These are phyloP conservation scores for Diaporthe humulicola DNA, from an alignment of 2,329 filamentous ascomycete genomes.

Conservation along the genomic window DNA sequence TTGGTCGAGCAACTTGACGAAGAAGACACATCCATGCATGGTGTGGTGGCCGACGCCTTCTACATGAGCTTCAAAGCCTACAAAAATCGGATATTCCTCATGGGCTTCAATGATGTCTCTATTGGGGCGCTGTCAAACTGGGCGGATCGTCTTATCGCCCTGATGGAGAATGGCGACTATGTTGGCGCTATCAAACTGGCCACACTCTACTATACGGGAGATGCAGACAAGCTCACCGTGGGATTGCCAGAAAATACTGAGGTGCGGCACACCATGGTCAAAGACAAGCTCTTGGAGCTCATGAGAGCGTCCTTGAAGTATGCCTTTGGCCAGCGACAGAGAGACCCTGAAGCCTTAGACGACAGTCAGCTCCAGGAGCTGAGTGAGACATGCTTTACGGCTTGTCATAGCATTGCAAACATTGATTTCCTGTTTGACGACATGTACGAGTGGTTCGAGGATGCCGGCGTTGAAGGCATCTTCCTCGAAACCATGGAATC, in stretches of 20 bases:
- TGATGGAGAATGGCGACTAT: slow-evolving; percentile 98
- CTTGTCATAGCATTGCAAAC: slow-evolving; percentile 83
- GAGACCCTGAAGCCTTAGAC: slow-evolving; percentile 58
- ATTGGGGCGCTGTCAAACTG: slow-evolving; percentile 96
- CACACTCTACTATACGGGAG: slow-evolving; percentile 90
- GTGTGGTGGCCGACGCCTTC: slow-evolving; percentile 96
- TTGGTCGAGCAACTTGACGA: slow-evolving; percentile 92
- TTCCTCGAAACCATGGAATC: slow-evolving; percentile 92
- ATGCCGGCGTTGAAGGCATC: slow-evolving; percentile 77
- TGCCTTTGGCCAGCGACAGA: slow-evolving; percentile 79
- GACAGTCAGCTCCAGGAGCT: slow-evolving; percentile 79
- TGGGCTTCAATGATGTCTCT: slow-evolving; percentile 94
- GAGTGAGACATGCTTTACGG: slow-evolving; percentile 84
- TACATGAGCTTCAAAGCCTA: slow-evolving; percentile 98
- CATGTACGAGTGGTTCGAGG: slow-evolving; percentile 91
- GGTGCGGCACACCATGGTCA: slow-evolving; percentile 84
- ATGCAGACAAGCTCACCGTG: slow-evolving; percentile 93
- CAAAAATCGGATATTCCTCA: slow-evolving; percentile 90
- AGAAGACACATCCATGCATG: slow-evolving; percentile 90
- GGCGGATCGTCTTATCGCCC: slow-evolving; percentile 91
- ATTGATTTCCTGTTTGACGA: slow-evolving; percentile 90
- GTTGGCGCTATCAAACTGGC: slow-evolving; percentile 91
- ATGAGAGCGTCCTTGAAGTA: slow-evolving; percentile 93
- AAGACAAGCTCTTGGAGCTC: slow-evolving; percentile 91
- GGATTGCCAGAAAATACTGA: slow-evolving; percentile 88